These are phyloP conservation scores for Rhizoclosmatium globosum DNA, from an alignment of 192 early-diverging fungal genomes.

Conservation along the genomic window DNA sequence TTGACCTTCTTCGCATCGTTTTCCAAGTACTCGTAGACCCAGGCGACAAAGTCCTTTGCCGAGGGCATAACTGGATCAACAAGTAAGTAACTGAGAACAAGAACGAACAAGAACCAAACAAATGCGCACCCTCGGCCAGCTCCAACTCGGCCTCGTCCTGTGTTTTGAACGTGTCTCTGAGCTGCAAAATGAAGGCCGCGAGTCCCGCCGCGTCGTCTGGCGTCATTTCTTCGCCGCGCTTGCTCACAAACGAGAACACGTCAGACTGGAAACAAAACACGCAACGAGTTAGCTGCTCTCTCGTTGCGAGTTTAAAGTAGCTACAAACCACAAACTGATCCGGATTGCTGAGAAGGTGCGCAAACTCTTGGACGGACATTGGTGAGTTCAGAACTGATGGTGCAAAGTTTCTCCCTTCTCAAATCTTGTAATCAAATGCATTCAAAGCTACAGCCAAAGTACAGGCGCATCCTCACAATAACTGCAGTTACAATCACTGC, in stretches of 20 bases:
- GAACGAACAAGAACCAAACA: background rate
- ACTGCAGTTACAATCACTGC: too few species aligned
- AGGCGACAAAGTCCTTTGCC: background rate
- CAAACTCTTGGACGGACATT: background rate
- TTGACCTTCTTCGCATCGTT: background rate
- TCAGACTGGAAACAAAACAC: background rate
- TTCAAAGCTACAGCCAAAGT: background rate
- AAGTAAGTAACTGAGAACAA: too few species aligned
- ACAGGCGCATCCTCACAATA: too few species aligned
- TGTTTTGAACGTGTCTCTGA: background rate
- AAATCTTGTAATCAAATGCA: background rate
- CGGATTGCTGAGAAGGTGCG: background rate
- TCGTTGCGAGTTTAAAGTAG: background rate
- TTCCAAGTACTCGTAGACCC: background rate
- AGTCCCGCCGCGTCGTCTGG: background rate
- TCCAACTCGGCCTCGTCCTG: background rate
- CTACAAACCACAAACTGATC: background rate
- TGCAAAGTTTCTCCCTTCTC: background rate
- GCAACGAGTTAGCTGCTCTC: background rate
- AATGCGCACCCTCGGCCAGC: background rate
- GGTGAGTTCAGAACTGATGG: background rate
- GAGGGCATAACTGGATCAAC: background rate
- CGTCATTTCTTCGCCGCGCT: background rate
- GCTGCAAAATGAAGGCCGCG: background rate
- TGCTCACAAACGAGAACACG: background rate